These are phyloP conservation scores for Aphanocladium album DNA, from an alignment of 2,329 filamentous ascomycete species.

Conservation along the genomic window DNA sequence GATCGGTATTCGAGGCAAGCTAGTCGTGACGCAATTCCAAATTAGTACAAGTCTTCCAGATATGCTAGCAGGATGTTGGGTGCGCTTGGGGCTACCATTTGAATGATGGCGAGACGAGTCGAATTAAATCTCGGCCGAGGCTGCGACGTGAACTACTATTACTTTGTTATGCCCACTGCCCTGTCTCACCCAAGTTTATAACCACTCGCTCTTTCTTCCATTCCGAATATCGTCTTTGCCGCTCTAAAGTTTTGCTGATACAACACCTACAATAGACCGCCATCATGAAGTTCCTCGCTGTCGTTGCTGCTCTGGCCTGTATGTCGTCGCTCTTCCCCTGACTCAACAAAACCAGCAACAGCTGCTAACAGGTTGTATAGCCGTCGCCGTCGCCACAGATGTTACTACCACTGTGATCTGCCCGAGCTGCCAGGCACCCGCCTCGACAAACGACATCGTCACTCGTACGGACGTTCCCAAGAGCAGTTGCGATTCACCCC, in stretches of 20 bases:
- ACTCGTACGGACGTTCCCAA: conserved; percentile 14
- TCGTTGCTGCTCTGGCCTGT: conserved; percentile 9
- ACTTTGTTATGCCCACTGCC: neutral
- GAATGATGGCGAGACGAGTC: neutral
- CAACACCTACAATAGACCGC: neutral
- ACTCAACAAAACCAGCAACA: neutral
- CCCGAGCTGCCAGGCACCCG: conserved; percentile 9
- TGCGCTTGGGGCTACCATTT: neutral
- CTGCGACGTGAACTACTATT: neutral
- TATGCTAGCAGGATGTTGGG: neutral
- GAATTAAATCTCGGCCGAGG: neutral
- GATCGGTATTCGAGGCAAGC: neutral
- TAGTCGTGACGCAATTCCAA: neutral
- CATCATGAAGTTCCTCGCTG: conserved; percentile 10
- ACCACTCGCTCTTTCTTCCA: neutral
- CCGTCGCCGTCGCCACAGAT: conserved; percentile 3
- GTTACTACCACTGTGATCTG: conserved; percentile 9
- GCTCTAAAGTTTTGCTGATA: neutral
- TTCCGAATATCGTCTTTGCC: neutral
- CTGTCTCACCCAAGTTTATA: neutral
- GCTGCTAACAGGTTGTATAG: neutral
- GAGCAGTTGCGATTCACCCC: conserved; percentile 11
- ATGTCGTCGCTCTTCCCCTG: neutral
- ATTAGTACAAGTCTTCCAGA: neutral
- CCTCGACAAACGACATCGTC: conserved; percentile 15